Evolutionary conservation across 768 basidiomycete species (phyloP), one percentile per base, ranked within the genome.

Genomic region (Naganishia kalamii): DNA sequence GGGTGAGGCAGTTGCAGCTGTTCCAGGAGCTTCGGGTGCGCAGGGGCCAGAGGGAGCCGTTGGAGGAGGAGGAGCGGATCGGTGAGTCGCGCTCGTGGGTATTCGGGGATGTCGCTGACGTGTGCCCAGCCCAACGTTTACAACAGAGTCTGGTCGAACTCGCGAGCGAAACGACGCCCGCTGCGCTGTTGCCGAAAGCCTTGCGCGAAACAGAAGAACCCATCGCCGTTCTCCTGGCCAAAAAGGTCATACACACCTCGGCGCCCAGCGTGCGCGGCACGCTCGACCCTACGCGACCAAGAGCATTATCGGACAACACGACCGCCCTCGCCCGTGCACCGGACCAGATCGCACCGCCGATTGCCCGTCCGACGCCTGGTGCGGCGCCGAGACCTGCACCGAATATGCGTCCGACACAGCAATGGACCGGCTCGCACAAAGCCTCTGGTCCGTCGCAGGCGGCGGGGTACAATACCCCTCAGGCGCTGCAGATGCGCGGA

Each of bases 221-320:
- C 27, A 25, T 70, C 23, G 75, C 73, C 17, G 71, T 73, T 47
- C 37, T 47, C 11, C 65, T 73, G 6, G 69, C 72, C 1, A 44
- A 63, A 40, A 70, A 69, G 27, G 57, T 73, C 68, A 63, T 77
- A 15, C 67, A 69, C 17, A 66, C 65, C 3, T 54, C 70, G 1
- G 60, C 62, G 3, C 74, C 74, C 2, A 33, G 50, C n/a, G 62
- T 72, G 17, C 71, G 74, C 5, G 76, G 76, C 11, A 75, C 71
- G 4, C 66, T 77, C 0, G 74, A 77, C 52, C 74, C 73, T 3
- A 65, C 70, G n/a, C 70, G 76, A 17, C 74, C 76, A 10, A 69
- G 66, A 35, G 76, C 76, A 17, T 37, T 76, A n/a, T 68, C 69
- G 44, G 74, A 74, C 47, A 76, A 72, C 37, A 57, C 54, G 23